phyloP scores from a whole-genome alignment of 192 early-diverging fungal genomes.

The Funneliformis geosporum region DNA sequence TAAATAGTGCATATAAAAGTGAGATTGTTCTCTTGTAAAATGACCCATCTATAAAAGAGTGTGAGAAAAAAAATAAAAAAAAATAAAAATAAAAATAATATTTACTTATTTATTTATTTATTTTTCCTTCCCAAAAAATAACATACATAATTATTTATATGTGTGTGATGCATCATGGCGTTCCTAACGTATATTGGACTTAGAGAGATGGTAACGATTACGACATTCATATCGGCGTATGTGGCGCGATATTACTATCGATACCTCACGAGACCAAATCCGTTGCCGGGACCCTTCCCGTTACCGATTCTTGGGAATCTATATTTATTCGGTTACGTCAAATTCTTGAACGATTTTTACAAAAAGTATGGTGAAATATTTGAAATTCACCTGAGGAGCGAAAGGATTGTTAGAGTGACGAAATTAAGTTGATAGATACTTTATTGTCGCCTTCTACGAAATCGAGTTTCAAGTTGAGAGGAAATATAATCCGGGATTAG shows the following conservation, averaged over 20 bases:
- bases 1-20: too few species aligned
- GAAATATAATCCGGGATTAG: not conserved
- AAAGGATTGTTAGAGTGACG: not conserved
- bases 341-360: not conserved
- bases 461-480: not conserved
- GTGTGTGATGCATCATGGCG: too few species aligned
- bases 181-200: too few species aligned
- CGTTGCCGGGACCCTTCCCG: slow-evolving; percentile 14
- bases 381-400: not conserved
- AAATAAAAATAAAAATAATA: too few species aligned
- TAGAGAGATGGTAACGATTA: too few species aligned
- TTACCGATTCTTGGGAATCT: slow-evolving; percentile 9
- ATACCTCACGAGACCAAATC: slow-evolving; percentile 7
- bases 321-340: not conserved
- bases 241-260: slow-evolving; percentile 8
- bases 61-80: too few species aligned
- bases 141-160: too few species aligned
- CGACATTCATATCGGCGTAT: too few species aligned
- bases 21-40: too few species aligned
- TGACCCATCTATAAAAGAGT: too few species aligned
- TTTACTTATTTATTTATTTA: too few species aligned
- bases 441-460: not conserved
- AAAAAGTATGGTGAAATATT: slow-evolving; percentile 31
- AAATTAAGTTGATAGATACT: not conserved
- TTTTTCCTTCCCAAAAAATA: too few species aligned